Percentiles rank a stretch among this genome's conserved stretches.
These are phyloP conservation scores for Scleroderma citrinum DNA, from an alignment of 768 basidiomycete species.

Conservation along the genomic window DNA sequence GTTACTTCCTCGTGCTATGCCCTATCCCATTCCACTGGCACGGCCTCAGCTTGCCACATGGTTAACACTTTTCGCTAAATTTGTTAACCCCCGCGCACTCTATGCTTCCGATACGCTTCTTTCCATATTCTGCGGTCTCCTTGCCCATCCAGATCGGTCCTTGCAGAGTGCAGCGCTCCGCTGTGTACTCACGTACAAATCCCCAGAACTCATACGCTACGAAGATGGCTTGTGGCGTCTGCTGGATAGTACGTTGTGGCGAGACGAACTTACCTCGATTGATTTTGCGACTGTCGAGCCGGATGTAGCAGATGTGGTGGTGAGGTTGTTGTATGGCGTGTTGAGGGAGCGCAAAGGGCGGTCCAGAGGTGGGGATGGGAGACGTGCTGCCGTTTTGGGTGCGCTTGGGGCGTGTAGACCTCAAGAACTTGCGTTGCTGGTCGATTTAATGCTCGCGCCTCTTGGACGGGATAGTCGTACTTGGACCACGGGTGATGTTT, in stretches of 20 bases:
- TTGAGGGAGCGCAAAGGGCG: conserved; percentile 79
- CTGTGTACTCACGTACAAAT: conserved; percentile 81
- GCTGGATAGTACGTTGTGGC: conserved; percentile 81
- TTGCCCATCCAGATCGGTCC: conserved; percentile 79
- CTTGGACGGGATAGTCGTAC: conserved; percentile 36
- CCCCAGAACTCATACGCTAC: conserved; percentile 43
- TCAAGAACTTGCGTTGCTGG: conserved; percentile 68
- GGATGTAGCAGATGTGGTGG: conserved; percentile 58
- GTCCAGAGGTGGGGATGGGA: conserved; percentile 49
- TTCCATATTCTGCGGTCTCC: conserved; percentile 59
- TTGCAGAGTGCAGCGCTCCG: conserved; percentile 71
- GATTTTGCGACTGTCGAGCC: conserved; percentile 54
- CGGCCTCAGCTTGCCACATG: conserved; percentile 65
- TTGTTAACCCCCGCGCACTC: conserved; percentile 89
- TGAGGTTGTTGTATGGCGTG: conserved; percentile 79
- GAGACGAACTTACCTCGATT: conserved; percentile 79
- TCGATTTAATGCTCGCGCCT: conserved; percentile 84
- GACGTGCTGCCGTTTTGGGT: conserved; percentile 69
- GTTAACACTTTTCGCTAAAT: conserved; percentile 84
- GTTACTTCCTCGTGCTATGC: neutral
- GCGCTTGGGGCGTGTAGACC: conserved; percentile 64
- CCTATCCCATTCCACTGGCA: conserved; percentile 29
- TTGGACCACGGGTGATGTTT: conserved; percentile 24
- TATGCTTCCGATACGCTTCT: conserved; percentile 61
- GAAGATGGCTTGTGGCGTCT: conserved; percentile 64